A percentile compares a stretch with the other conserved stretches of the same genome.
Conservation (phyloP, 164 flowering plant genomes). For the Taxillus chinensis region DNA sequence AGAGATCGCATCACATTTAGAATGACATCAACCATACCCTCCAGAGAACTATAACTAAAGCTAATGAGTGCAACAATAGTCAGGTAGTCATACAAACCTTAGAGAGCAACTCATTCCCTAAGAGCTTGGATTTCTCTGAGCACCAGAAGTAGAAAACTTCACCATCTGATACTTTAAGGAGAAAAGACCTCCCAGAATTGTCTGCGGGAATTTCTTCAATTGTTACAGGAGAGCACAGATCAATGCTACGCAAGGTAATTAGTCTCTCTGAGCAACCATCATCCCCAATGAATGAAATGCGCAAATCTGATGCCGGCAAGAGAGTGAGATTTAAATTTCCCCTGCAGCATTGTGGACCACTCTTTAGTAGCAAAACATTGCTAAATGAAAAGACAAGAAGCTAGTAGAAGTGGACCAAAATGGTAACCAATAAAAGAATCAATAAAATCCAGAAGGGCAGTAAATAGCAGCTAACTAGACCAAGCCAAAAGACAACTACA, state of each 20-base stretch:
- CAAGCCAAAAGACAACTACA: too few relatives aligned
- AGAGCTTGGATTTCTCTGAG: slow-evolving; percentile 68
- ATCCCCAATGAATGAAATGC: slow-evolving; percentile 73
- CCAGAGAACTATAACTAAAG: background rate
- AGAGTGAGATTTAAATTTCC: slow-evolving; percentile 67
- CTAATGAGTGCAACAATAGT: too few relatives aligned
- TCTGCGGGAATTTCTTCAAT: slow-evolving; percentile 67
- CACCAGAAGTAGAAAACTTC: slow-evolving; percentile 67
- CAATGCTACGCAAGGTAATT: slow-evolving; percentile 34
- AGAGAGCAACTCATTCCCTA: slow-evolving; percentile 62
- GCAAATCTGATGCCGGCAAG: slow-evolving; percentile 82
- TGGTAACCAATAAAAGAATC: too few relatives aligned
- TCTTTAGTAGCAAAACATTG: background rate
- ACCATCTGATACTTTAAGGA: slow-evolving; percentile 34
- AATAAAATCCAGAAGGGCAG: too few relatives aligned
- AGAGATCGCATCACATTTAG: background rate
- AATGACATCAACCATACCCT: background rate
- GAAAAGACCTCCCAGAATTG: slow-evolving; percentile 70
- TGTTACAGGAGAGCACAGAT: slow-evolving; percentile 28
- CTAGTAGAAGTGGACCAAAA: too few relatives aligned
- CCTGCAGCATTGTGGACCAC: slow-evolving; percentile 30
- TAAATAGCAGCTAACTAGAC: too few relatives aligned
- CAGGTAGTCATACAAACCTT: slow-evolving; percentile 37
- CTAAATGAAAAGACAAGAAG: background rate
- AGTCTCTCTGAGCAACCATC: slow-evolving; percentile 63